These are phyloP conservation scores for Aspergillus chevalieri DNA, from an alignment of 2,329 filamentous ascomycete species.

Conservation along the genomic window DNA sequence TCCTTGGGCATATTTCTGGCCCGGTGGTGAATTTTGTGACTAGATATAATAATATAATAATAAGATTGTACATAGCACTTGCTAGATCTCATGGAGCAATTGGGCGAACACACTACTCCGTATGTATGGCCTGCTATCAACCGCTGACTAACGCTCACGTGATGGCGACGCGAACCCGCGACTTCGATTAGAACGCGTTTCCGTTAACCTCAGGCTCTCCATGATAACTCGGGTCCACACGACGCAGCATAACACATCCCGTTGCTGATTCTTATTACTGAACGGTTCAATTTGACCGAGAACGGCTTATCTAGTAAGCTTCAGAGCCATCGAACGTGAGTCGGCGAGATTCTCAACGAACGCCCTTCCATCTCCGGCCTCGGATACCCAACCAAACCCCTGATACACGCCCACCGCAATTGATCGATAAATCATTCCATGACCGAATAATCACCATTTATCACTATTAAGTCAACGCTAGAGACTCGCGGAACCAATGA, in stretches of 20 bases:
- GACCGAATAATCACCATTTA: no score
- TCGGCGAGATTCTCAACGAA: no score
- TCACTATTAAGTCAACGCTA: no score
- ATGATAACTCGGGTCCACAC: not conserved
- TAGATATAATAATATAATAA: constrained; percentile 1
- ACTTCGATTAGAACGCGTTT: not conserved
- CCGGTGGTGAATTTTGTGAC: constrained; percentile 6
- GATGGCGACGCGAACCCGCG: not conserved
- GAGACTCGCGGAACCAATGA: not conserved
- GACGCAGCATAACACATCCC: not conserved
- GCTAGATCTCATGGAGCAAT: not conserved
- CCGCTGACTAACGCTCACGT: not conserved
- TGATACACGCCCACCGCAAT: no score
- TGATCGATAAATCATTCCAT: no score
- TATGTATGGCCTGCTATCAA: no score
- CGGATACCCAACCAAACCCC: no score
- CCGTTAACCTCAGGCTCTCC: not conserved
- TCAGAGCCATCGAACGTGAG: no score
- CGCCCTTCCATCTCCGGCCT: no score
- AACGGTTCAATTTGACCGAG: not conserved
- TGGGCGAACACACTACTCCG: no score
- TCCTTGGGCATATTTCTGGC: constrained; percentile 6
- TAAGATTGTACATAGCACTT: not conserved
- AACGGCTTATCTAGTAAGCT: no score
- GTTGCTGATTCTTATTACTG: not conserved